Evolutionary conservation across 2,329 filamentous ascomycete genomes (phyloP).

Genomic region (Fusarium begoniae): DNA sequence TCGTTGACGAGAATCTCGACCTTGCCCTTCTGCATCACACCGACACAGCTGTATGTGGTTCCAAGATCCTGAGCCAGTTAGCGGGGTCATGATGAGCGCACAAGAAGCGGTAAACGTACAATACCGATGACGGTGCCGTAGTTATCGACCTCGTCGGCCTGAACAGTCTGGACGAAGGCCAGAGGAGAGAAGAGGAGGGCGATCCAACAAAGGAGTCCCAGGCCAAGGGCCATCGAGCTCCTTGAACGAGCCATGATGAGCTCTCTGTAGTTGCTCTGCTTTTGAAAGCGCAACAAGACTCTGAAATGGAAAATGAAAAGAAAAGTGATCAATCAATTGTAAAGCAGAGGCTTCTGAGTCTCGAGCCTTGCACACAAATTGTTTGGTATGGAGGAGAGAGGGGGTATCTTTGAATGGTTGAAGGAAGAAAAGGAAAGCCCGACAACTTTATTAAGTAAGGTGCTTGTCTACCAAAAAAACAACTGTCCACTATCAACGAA

Average conservation of each 20-base stretch:
- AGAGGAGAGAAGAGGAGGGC: constrained; percentile 88
- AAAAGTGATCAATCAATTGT: constrained; percentile 37
- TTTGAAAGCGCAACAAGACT: constrained; percentile 34
- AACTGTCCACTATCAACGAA: constrained; percentile 48
- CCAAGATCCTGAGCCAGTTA: constrained; percentile 71
- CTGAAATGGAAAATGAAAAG: constrained; percentile 34
- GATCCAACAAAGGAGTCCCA: constrained; percentile 93
- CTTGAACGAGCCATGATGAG: constrained; percentile 65
- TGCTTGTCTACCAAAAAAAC: constrained; percentile 46
- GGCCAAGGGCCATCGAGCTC: constrained; percentile 77
- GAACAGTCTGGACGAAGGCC: constrained; percentile 81
- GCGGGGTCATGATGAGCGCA: constrained; percentile 4
- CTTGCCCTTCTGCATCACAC: constrained; percentile 95
- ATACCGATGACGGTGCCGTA: constrained; percentile 95
- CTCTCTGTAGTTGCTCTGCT: constrained; percentile 32
- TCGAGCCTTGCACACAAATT: constrained; percentile 45
- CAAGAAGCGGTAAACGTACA: constrained; percentile 57
- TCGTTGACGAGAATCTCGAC: constrained; percentile 97
- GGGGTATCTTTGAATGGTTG: constrained; percentile 45
- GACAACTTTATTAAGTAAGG: constrained; percentile 49
- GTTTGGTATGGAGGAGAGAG: constrained; percentile 38
- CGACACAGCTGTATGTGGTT: constrained; percentile 89
- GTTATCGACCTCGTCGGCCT: constrained; percentile 77
- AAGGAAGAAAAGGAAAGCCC: neutral
- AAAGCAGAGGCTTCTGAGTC: constrained; percentile 38